Evolutionary conservation across 1,284 basidiomycete genomes (phyloP), one percentile per base, ranked within the genome.

Genomic region (Agaricales sp.): DNA sequence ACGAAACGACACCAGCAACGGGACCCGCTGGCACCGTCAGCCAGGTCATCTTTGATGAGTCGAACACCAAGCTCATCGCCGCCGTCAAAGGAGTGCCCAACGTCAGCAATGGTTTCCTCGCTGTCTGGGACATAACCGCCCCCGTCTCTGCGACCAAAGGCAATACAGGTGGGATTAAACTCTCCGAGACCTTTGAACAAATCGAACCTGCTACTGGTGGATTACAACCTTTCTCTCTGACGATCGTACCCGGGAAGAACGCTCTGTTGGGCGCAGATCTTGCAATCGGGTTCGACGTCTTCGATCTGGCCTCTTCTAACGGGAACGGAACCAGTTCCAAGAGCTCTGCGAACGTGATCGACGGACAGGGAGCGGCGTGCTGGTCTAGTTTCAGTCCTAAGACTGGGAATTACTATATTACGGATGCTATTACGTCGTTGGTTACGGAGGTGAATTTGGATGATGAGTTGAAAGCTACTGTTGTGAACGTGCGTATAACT

Each of bases 351-450:
- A 58, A 66, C 4, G 50, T 61, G 13, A 69, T 75, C 47, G 55
- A 58, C 11, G 69, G 68, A n/a, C 73, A 75, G 60, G 53, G 49
- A 14, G 74, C 72, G 25, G 71, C 67, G 14, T 76, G 73, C 62
- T 76, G 74, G 74, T 67, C 67, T 18, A 63, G 62, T 50, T 72
- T 69, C 61, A 71, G 69, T 57, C 57, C 57, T 41, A 63, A 68
- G 61, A 74, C 71, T 1, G 70, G 70, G 8, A 73, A 69, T 60
- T 74, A 71, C 61, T 77, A 71, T 59, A 55, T 77, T 20, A 71
- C 66, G 13, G 74, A 77, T 53, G 63, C 71, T 49, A 65, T 59
- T 20, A 72, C 69, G 12, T 58, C 67, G 4, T 59, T 59, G 6
- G 65, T 78, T 45, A 73, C 70, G 1, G 75, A 77, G 60, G 65